phyloP scores from a whole-genome alignment of 345 rosid genomes.

The Arabis alpina region DNA sequence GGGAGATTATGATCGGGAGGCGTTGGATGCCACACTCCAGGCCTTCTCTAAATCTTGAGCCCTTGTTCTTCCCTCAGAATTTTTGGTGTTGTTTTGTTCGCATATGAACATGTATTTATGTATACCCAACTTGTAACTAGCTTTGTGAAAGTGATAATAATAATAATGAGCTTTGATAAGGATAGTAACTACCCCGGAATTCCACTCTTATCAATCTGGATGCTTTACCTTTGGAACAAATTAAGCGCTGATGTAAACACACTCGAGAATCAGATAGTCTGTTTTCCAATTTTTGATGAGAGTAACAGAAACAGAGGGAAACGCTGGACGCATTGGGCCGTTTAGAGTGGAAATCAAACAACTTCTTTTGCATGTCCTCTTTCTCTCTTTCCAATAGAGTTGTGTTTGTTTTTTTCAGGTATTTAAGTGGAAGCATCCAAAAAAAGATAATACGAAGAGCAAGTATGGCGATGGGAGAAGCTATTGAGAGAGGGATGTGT shows the following conservation, averaged over 20 bases:
- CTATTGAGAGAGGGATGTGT: slow-evolving; percentile 27
- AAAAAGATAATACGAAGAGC: background rate
- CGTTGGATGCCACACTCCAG: slow-evolving; percentile 78
- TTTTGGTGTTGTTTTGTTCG: slow-evolving; percentile 23
- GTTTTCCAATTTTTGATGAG: slow-evolving; percentile 1
- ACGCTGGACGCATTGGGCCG: slow-evolving; percentile 30
- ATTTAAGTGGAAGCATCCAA: slow-evolving; percentile 9
- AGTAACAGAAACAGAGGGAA: slow-evolving; percentile 21
- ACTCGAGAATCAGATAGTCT: background rate
- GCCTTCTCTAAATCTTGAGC: slow-evolving; percentile 55
- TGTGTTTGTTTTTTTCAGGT: background rate
- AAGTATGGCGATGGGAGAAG: slow-evolving; percentile 29
- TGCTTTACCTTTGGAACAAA: background rate
- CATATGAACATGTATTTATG: slow-evolving; percentile 11
- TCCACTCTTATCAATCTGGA: background rate
- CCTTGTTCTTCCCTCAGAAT: background rate
- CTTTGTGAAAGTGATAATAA: slow-evolving; percentile 29
- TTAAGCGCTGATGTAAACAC: background rate
- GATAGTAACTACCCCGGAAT: background rate
- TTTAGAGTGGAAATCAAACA: slow-evolving; percentile 30
- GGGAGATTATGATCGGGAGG: slow-evolving; percentile 84
- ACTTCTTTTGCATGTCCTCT: slow-evolving; percentile 32
- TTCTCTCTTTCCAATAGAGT: background rate
- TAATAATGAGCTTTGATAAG: slow-evolving; percentile 10
- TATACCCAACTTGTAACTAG: slow-evolving; percentile 37